Evolutionary conservation across 2,329 filamentous ascomycete genomes (phyloP).

Genomic region (Penicillium sp.): DNA sequence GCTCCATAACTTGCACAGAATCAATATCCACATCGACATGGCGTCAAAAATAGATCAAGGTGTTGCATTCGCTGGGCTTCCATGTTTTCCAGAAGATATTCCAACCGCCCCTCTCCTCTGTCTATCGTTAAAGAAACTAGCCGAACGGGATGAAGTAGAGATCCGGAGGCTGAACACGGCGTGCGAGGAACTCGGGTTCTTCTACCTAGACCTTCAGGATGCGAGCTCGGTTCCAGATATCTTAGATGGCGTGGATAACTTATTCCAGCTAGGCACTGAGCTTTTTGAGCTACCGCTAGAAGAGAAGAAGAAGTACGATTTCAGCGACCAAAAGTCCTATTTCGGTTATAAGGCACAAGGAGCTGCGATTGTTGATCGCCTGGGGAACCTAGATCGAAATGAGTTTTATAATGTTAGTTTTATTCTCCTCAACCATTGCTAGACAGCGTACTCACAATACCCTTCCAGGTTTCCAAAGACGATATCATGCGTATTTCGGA

Average conservation of each 20-base stretch:
- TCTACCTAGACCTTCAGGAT: slow-evolving; percentile 58
- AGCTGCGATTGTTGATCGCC: slow-evolving; percentile 51
- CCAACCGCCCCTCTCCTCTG: slow-evolving; percentile 51
- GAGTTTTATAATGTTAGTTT: slow-evolving; percentile 60
- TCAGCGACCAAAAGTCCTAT: slow-evolving; percentile 55
- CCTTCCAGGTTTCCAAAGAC: slow-evolving; percentile 55
- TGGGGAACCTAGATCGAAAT: slow-evolving; percentile 57
- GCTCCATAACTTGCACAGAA: background rate
- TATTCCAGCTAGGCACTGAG: slow-evolving; percentile 53
- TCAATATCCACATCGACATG: background rate
- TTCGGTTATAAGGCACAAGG: slow-evolving; percentile 60
- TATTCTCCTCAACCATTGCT: background rate
- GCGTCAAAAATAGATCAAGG: background rate
- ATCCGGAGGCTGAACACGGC: slow-evolving; percentile 42
- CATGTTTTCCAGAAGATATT: slow-evolving; percentile 50
- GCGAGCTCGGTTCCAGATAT: slow-evolving; percentile 45
- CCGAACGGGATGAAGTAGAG: slow-evolving; percentile 42
- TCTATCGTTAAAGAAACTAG: slow-evolving; percentile 46
- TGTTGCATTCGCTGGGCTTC: slow-evolving; percentile 33
- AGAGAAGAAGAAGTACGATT: slow-evolving; percentile 62
- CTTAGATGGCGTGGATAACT: slow-evolving; percentile 48
- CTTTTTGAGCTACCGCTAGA: slow-evolving; percentile 55
- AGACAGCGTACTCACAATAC: background rate
- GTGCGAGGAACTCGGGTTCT: slow-evolving; percentile 60
- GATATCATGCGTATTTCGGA: slow-evolving; percentile 51